Conservation (phyloP, 371 early-diverging fungal genomes). For the Amoeboaphelidium occidentale region DNA sequence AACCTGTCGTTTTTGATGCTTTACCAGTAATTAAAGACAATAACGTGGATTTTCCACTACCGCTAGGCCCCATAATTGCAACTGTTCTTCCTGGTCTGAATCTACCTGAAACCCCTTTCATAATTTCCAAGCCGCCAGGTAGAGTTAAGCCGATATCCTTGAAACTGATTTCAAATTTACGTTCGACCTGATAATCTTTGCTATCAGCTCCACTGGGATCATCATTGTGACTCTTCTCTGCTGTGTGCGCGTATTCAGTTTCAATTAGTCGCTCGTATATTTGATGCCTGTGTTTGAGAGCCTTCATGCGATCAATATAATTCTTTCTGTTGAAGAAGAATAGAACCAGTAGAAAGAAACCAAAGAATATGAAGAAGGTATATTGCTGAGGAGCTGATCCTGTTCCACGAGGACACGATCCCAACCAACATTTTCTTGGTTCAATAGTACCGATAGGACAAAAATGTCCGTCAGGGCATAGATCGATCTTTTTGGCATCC, state of each 20-base stretch:
- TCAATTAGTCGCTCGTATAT: too few species aligned
- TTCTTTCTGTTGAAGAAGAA: too few species aligned
- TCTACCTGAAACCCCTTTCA: slow-evolving; percentile 24
- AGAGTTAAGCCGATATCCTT: slow-evolving; percentile 22
- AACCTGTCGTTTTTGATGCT: slow-evolving; percentile 20
- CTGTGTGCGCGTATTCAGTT: too few species aligned
- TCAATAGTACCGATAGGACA: background rate
- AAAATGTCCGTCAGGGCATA: background rate
- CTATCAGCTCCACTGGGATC: too few species aligned
- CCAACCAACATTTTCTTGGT: background rate
- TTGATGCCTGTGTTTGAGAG: too few species aligned
- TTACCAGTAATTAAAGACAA: slow-evolving; percentile 21
- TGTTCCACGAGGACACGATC: background rate
- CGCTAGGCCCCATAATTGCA: slow-evolving; percentile 43
- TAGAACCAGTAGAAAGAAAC: too few species aligned
- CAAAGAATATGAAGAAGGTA: too few species aligned
- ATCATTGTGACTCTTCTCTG: too few species aligned
- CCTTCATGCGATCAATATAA: too few species aligned
- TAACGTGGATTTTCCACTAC: slow-evolving; percentile 10
- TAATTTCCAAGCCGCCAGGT: slow-evolving; percentile 23
- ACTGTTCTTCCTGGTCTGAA: slow-evolving; percentile 24
- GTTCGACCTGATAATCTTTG: too few species aligned
- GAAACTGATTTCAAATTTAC: slow-evolving; percentile 23
- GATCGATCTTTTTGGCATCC: background rate
- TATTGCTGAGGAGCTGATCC: too few species aligned